A percentile compares a stretch with the other conserved stretches of the same genome.
These are phyloP conservation scores for Hymenoscyphus fraxineus DNA, from an alignment of 2,329 filamentous ascomycete genomes.

Conservation along the genomic window DNA sequence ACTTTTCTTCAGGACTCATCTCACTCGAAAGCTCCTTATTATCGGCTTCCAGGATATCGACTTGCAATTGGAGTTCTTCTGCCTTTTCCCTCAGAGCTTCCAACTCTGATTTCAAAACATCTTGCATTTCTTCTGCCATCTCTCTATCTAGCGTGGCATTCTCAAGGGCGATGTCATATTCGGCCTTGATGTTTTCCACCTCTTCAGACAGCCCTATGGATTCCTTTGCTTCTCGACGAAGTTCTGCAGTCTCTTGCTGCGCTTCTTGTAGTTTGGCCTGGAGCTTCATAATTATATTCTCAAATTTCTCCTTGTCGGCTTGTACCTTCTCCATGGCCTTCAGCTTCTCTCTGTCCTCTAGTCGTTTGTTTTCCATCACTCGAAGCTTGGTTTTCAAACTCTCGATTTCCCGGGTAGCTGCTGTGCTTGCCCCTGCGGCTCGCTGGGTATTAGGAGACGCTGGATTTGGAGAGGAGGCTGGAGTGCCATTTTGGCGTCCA, in stretches of 20 bases:
- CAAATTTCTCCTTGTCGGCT: slow-evolving; percentile 72
- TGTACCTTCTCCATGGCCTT: slow-evolving; percentile 74
- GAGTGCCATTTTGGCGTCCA: slow-evolving; percentile 24
- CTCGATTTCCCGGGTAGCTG: slow-evolving; percentile 62
- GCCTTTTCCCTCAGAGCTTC: slow-evolving; percentile 70
- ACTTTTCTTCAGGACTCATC: slow-evolving; percentile 83
- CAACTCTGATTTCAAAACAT: slow-evolving; percentile 75
- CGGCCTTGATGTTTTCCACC: slow-evolving; percentile 71
- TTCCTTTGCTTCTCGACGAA: slow-evolving; percentile 76
- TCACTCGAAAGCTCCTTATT: slow-evolving; percentile 79
- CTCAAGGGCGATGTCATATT: slow-evolving; percentile 82
- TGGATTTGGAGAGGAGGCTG: slow-evolving; percentile 24
- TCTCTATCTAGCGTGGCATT: slow-evolving; percentile 86
- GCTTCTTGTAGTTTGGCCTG: slow-evolving; percentile 85
- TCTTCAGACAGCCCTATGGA: slow-evolving; percentile 65
- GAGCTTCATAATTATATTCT: slow-evolving; percentile 83
- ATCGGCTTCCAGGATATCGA: slow-evolving; percentile 82
- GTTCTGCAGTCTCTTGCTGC: slow-evolving; percentile 71
- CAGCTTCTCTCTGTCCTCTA: slow-evolving; percentile 81
- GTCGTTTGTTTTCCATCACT: slow-evolving; percentile 80
- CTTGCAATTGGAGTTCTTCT: slow-evolving; percentile 83
- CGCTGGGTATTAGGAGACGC: slow-evolving; percentile 27
- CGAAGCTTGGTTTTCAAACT: slow-evolving; percentile 84
- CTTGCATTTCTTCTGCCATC: slow-evolving; percentile 92
- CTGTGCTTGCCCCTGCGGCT: slow-evolving; percentile 25